Evolutionary conservation across 768 basidiomycete genomes (phyloP), one percentile per base, ranked within the genome.

Genomic region (Naematelia aurantialba): DNA sequence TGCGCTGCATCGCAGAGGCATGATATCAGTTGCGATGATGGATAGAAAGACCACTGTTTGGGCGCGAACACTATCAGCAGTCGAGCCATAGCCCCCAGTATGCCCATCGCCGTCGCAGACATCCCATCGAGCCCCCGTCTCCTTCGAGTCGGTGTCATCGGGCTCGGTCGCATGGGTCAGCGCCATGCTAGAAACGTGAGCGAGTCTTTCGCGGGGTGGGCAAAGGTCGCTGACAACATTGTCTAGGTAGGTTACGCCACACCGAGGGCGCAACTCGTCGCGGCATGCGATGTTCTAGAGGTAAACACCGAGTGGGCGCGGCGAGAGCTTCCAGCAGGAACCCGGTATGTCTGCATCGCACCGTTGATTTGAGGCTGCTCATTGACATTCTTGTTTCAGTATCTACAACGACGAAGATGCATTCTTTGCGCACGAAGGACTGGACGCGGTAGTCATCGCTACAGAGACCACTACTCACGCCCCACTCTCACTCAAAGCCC

Each of bases 391-490:
- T n/a, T n/a, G n/a, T n/a, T n/a, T n/a, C n/a, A n/a, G n/a, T n/a
- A n/a, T 44, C 39, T 49, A n/a, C 47, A 13, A 17, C 14, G 13
- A 24, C 11, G 14, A 14, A 10, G 25, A 52, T 2, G 50, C 24
- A n/a, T 26, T 21, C 26, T n/a, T 52, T 2, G 29, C 22, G 12
- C 24, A 52, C n/a, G 13, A 19, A 2, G 50, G 27, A 13, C 22
- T 21, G 22, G 25, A 52, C 14, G 50, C 50, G 8, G 29, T 52
- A 8, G 14, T 52, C 11, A 52, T 52, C 50, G 22, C 50, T 13
- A 52, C 50, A 14, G 50, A 25, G 25, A 52, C 50, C 25, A 26
- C 50, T n/a, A 24, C 21, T 24, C 50, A 52, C 21, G 50, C 50
- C 14, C 50, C 50, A 13, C 21, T 52, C 11, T 13, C 26, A 13